Conservation (phyloP, 768 basidiomycete genomes). For the Gymnopilus dilepis region DNA sequence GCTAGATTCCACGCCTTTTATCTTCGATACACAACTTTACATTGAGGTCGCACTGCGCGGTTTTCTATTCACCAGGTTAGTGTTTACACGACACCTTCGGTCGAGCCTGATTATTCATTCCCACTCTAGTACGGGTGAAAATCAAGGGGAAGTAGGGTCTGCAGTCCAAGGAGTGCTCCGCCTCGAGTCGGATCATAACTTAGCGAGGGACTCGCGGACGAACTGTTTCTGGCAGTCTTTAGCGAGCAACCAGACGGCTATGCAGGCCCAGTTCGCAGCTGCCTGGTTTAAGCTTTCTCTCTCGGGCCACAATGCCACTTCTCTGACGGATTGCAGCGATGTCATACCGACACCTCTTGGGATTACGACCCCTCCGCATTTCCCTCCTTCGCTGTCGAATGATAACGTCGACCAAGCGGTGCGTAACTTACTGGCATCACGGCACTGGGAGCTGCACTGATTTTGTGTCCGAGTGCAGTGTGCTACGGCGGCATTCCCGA, state of each 20-base stretch:
- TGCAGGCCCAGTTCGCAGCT: not conserved
- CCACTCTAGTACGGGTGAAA: not conserved
- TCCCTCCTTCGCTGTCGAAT: not conserved
- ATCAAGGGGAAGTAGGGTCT: not conserved
- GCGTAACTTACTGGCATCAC: not conserved
- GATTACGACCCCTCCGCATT: not conserved
- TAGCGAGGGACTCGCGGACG: not conserved
- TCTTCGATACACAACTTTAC: not conserved
- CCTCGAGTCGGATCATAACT: not conserved
- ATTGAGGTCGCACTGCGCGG: not conserved
- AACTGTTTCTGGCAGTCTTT: not conserved
- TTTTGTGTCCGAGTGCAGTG: not conserved
- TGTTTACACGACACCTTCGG: not conserved
- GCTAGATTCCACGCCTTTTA: not conserved
- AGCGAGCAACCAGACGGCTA: not conserved
- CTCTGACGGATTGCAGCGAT: not conserved
- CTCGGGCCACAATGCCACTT: not conserved
- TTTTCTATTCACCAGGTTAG: not conserved
- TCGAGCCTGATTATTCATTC: not conserved
- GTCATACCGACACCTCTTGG: not conserved
- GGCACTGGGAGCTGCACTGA: no score
- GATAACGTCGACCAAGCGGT: not conserved
- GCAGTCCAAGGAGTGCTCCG: not conserved
- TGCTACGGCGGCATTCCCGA: not conserved
- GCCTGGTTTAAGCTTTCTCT: not conserved